Evolutionary conservation across 2,329 filamentous ascomycete species (phyloP), one percentile per base, ranked within the genome.

Genomic region (Trichoderma sp.): DNA sequence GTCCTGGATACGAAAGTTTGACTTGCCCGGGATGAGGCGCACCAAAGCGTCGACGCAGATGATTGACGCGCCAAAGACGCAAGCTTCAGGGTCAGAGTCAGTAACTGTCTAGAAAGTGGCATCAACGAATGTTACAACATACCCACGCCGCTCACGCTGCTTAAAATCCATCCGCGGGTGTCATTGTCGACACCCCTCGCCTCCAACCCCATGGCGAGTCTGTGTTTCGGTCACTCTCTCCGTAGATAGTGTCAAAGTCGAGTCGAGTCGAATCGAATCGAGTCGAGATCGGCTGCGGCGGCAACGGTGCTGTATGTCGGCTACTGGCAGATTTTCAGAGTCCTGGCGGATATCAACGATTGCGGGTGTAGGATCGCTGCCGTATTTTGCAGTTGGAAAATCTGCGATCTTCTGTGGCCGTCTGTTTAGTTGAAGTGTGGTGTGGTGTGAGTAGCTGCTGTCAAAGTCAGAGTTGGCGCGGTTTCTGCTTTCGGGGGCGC

Each of bases 131-230:
- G 13, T 53, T 31, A 83, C 86, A 69, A 83, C 86, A 69, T 75
- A 90, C 88, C 88, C 72, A 89, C 81, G 67, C 94, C 89, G 77
- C 94, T 97, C 80, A 94, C 93, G 73, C 94, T 85, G 76, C 86
- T 90, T 92, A 98, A 93, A 74, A 98, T 91, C 95, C 95, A 98
- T 76, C 96, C 95, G 72, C 94, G 89, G 72, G 91, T 91, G 83
- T 98, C 95, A 83, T 95, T 96, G 78, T 89, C 86, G 72, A 91
- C 76, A 43, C 75, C 79, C 62, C 73, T 74, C 68, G 72, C 73
- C 69, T 68, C 72, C 73, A 78, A 68, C 66, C 79, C 78, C 82
- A 85, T 85, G 77, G 75, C 76, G 63, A 91, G 87, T 71, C 33
- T n/a, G 21, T 55, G 43, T 59, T 7, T 31, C 19, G 40, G n/a